Percentiles rank a stretch among this genome's conserved stretches.
These are phyloP conservation scores for carrot (Daucus carota) DNA, from an alignment of 129 eudicot genomes.

Conservation along the genomic window DH1_v3.0 NC_030386.2:32560501-32561000, in stretches of 20 bases:
- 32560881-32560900: constrained; percentile 73
- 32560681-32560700: not conserved
- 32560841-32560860: constrained; percentile 95
- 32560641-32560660: constrained; percentile 95
- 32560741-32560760: not conserved
- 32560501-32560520: not conserved
- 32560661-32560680: constrained; percentile 62
- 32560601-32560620: constrained; percentile 64
- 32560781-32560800: no score
- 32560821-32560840: not conserved
- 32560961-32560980: not conserved
- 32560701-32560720: constrained; percentile 3
- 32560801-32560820: no score
- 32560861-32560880: constrained; percentile 37
- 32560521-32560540: not conserved
- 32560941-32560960: not conserved
- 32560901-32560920: constrained; percentile 51
- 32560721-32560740: not conserved
- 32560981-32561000: no score
- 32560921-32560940: not conserved
- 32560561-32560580: not conserved
- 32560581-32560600: constrained; percentile 2
- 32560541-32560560: not conserved
- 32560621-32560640: constrained; percentile 79
- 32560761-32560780: not conserved